Conservation (phyloP, 495 filamentous ascomycete species). For the Penicillium pancosmium region DNA sequence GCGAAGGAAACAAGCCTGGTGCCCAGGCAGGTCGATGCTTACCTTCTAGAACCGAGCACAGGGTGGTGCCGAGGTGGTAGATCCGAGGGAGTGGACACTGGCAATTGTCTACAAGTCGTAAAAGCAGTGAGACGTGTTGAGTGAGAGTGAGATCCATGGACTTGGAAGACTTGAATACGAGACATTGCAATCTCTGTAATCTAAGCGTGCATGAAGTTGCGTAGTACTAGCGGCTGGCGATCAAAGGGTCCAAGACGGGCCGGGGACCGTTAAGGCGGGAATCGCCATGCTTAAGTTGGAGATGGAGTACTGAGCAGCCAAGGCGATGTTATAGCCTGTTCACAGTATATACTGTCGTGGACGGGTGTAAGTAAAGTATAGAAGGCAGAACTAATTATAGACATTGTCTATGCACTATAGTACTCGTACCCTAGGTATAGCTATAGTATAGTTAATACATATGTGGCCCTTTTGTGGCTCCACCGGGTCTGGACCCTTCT, state of each 20-base stretch:
- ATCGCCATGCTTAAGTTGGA: background rate
- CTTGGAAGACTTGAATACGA: no score
- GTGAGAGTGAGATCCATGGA: no score
- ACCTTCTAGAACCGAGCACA: background rate
- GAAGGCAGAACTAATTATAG: no score
- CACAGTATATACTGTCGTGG: no score
- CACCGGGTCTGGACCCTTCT: conserved; percentile 26
- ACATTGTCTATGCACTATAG: no score
- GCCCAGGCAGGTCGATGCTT: background rate
- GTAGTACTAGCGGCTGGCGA: background rate
- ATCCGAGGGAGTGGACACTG: no score
- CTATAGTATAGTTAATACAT: background rate
- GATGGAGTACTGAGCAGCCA: background rate
- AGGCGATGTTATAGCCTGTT: background rate
- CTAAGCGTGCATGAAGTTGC: background rate
- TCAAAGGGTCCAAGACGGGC: conserved; percentile 1
- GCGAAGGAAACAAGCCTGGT: background rate
- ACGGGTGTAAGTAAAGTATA: no score
- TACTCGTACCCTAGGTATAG: background rate
- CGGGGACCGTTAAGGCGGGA: background rate
- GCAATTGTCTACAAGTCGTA: no score
- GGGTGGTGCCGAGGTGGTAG: background rate
- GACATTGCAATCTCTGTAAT: no score
- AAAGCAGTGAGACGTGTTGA: no score
- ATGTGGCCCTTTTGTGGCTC: conserved; percentile 4